A percentile compares a stretch with the other conserved stretches of the same genome.
Conservation (phyloP, 2,329 filamentous ascomycete genomes). For the Pestalotiopsis sp. region DNA sequence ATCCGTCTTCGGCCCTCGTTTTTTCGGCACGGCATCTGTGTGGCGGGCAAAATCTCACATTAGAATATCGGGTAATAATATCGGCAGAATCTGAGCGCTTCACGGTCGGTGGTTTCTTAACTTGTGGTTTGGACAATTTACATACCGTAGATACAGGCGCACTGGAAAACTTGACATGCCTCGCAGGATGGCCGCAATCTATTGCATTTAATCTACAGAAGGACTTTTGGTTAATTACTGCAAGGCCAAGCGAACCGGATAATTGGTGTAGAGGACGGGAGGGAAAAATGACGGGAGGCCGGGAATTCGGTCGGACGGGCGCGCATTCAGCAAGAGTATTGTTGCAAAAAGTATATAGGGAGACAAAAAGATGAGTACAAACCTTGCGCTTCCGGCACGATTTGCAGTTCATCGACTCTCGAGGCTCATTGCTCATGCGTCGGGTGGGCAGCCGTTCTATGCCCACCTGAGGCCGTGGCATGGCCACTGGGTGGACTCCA, state of each 20-base stretch:
- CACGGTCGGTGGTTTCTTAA: background rate
- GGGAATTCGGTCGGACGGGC: constrained; percentile 19
- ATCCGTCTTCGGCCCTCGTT: constrained; percentile 87
- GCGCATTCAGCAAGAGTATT: background rate
- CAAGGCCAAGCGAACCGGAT: constrained; percentile 1
- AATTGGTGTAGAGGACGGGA: constrained; percentile 10
- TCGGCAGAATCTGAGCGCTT: background rate
- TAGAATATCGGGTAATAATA: background rate
- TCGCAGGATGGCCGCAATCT: constrained; percentile 82
- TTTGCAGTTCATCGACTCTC: constrained; percentile 93
- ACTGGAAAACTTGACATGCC: constrained; percentile 87
- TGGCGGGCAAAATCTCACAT: constrained; percentile 5
- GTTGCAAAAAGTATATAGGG: background rate
- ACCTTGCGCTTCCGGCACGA: constrained; percentile 93
- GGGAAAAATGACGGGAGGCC: background rate
- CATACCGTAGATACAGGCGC: constrained; percentile 85
- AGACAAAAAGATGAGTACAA: constrained; percentile 27
- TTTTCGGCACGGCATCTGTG: constrained; percentile 84
- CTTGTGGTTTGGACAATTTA: constrained; percentile 15
- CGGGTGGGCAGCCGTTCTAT: constrained; percentile 78
- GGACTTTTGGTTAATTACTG: constrained; percentile 1
- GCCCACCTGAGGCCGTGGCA: constrained; percentile 77
- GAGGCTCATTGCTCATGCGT: constrained; percentile 71
- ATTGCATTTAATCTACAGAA: constrained; percentile 84
- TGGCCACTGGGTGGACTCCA: constrained; percentile 52